A percentile compares a stretch with the other conserved stretches of the same genome.
phyloP scores from a whole-genome alignment of 1,139 yeast genomes.

The Geotrichum cucujoidarum region DNA sequence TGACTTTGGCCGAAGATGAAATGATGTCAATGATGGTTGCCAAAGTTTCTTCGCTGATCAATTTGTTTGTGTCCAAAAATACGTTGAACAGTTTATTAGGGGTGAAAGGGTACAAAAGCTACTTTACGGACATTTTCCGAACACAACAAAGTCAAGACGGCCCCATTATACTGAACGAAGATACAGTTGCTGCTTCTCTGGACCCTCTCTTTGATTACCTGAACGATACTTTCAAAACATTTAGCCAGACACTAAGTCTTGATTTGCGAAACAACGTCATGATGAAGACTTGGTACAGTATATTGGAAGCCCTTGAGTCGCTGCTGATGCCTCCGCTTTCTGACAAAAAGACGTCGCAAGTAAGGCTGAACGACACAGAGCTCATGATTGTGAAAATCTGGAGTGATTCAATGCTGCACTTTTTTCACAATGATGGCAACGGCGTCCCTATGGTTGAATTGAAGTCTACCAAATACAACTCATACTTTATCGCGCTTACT shows the following conservation, averaged over 20 bases:
- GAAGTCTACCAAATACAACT: slow-evolving; percentile 61
- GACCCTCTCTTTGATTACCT: slow-evolving; percentile 70
- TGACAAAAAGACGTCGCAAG: slow-evolving; percentile 46
- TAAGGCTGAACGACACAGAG: slow-evolving; percentile 55
- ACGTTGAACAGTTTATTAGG: slow-evolving; percentile 27
- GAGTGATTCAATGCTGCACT: slow-evolving; percentile 62
- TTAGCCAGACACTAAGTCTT: slow-evolving; percentile 57
- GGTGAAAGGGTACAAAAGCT: neutral
- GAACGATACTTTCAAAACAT: slow-evolving; percentile 59
- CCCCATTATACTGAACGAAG: slow-evolving; percentile 27
- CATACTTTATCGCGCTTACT: slow-evolving; percentile 57
- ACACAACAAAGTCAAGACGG: neutral
- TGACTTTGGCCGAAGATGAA: slow-evolving; percentile 57
- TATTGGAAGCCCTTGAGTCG: slow-evolving; percentile 58
- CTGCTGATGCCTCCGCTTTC: slow-evolving; percentile 65
- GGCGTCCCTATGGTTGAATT: slow-evolving; percentile 70
- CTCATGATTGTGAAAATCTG: slow-evolving; percentile 67
- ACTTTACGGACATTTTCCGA: neutral
- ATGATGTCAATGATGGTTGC: slow-evolving; percentile 62
- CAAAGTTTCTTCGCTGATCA: slow-evolving; percentile 47
- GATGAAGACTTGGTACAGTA: slow-evolving; percentile 70
- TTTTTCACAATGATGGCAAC: slow-evolving; percentile 75
- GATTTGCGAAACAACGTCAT: slow-evolving; percentile 60
- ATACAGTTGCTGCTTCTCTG: slow-evolving; percentile 61
- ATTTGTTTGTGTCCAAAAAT: slow-evolving; percentile 42